Conservation (phyloP, 306 rosid genomes). For the Hippophae gyantsensis region DNA sequence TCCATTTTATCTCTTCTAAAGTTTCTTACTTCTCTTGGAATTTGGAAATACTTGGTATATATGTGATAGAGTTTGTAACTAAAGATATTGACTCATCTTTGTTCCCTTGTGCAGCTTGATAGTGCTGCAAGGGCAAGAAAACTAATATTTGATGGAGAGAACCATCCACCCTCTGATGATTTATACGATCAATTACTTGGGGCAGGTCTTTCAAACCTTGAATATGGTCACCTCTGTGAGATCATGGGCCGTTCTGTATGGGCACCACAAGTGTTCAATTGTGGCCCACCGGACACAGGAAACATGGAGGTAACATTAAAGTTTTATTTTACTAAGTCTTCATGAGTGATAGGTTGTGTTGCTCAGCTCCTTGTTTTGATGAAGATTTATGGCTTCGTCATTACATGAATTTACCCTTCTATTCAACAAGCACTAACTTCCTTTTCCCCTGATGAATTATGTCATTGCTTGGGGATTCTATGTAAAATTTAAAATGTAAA, state of each 20-base stretch:
- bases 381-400: too few relatives aligned
- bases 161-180: conserved; percentile 27
- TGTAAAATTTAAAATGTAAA: too few relatives aligned
- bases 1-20: background rate
- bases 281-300: conserved; percentile 94
- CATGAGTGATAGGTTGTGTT: conserved; percentile 9
- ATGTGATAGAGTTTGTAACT: background rate
- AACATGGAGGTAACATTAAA: conserved; percentile 84
- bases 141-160: conserved; percentile 46
- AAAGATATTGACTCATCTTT: conserved; percentile 4
- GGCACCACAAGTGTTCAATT: conserved; percentile 95
- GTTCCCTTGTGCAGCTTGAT: conserved; percentile 55
- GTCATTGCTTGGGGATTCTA: too few relatives aligned
- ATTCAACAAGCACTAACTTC: too few relatives aligned
- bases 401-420: too few relatives aligned
- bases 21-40: background rate
- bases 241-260: conserved; percentile 88
- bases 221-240: conserved; percentile 95
- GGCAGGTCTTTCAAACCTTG: conserved; percentile 89
- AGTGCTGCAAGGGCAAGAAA: conserved; percentile 83
- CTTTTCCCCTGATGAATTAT: too few relatives aligned
- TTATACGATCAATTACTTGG: conserved; percentile 57
- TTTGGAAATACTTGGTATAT: background rate
- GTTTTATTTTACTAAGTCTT: conserved; percentile 10
- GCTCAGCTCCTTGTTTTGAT: too few relatives aligned